Base-by-base conservation (phyloP, 2,329 filamentous ascomycete genomes). In the Gaeumannomyces sp. region DNA sequence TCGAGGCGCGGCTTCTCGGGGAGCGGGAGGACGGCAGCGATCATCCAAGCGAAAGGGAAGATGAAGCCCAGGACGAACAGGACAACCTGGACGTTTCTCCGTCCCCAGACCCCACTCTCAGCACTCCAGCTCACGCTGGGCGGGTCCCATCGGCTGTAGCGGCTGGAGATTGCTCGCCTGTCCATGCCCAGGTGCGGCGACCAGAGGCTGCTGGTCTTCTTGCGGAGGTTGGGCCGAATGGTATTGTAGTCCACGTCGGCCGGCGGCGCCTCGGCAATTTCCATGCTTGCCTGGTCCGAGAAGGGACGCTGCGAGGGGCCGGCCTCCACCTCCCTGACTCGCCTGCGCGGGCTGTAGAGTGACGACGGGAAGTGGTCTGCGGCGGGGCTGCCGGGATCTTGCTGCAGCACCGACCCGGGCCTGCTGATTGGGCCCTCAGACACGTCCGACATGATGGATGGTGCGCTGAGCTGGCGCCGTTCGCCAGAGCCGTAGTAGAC, bases 11-110 rank as follows among this genome's bases (percentile, higher is more conserved):
- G 83, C 64, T 83, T 82, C 1, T 79, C 78, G 13, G 90, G 90
- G 8, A 96, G 76, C 1, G 91, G 90, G 16, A 95, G 79, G 64
- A 93, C 82, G 1, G 91, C 85, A 1, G 89, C 92, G 68, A 92
- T 80, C 78, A 94, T 90, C 92, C 92, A 96, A 64, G 89, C 89
- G 67, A 92, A 82, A 7, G 91, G 92, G 71, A 92, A 86, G 60
- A 94, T 78, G 72, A 96, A 96, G 29, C 92, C 92, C 60, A 89
- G 58, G 64, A 88, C 85, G 76, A 96, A 96, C 61, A 91, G 79
- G 63, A 89, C 79, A 35, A 94, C 83, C 75, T 96, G 92, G 60
- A 87, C 77, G 72, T 93, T 93, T 67, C 90, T 84, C 68, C 85
- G 84, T 62, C 87, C 88, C 68, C 89, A 81, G 4, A 85, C 72